phyloP scores from a whole-genome alignment of 306 rosid genomes.

The Albizia julibrissin region DNA sequence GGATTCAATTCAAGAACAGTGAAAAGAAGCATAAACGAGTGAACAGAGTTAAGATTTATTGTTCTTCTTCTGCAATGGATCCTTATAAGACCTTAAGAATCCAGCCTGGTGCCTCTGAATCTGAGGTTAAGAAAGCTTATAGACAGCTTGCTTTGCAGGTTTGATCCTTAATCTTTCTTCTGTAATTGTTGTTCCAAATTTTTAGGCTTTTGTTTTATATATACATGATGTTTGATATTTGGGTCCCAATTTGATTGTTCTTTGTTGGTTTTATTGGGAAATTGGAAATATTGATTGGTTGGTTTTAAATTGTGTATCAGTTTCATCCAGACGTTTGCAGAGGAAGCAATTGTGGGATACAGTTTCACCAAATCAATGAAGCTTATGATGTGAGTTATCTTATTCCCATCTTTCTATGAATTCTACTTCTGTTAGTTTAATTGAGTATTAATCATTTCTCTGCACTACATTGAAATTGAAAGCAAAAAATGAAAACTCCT shows the following conservation, averaged over 20 bases:
- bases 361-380: constrained; percentile 79
- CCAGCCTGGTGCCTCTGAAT: constrained; percentile 69
- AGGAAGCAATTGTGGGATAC: constrained; percentile 77
- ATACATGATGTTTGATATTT: not conserved
- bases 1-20: constrained; percentile 43
- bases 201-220: not conserved
- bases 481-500: too few species aligned
- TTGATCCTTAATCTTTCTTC: not conserved
- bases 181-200: not conserved
- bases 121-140: constrained; percentile 79
- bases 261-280: not conserved
- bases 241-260: not conserved
- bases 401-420: not conserved
- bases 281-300: constrained; percentile 3
- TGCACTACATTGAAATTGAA: not conserved
- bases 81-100: constrained; percentile 66
- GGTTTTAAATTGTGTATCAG: constrained; percentile 38
- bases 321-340: constrained; percentile 92
- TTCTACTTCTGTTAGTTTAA: not conserved
- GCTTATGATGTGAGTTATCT: constrained; percentile 75
- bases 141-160: constrained; percentile 77
- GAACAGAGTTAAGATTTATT: constrained; percentile 43
- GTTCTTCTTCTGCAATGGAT: constrained; percentile 46
- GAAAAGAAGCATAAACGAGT: constrained; percentile 33
- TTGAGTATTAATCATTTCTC: not conserved